These are phyloP conservation scores for Knufia fluminis DNA, from an alignment of 2,329 filamentous ascomycete genomes.

Conservation along the genomic window DNA sequence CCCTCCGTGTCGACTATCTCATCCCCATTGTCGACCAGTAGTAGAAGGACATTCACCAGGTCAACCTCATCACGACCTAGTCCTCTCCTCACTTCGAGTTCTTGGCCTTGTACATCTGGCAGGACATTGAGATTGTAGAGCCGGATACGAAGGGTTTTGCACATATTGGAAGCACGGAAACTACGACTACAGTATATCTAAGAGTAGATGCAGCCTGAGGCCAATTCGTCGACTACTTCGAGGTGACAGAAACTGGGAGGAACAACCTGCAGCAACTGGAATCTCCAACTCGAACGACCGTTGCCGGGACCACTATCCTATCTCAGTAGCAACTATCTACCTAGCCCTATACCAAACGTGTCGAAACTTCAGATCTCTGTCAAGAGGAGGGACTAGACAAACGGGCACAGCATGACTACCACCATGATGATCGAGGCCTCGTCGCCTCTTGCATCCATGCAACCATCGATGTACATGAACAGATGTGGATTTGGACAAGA, in stretches of 20 bases:
- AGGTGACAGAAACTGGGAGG: neutral
- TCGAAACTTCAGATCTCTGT: neutral
- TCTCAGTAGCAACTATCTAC: neutral
- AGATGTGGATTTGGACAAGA: constrained; percentile 54
- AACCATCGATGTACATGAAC: constrained; percentile 54
- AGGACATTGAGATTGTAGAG: constrained; percentile 5
- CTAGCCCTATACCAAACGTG: neutral
- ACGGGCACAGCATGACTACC: constrained; percentile 6
- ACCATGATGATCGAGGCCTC: constrained; percentile 68
- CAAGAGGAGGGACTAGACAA: constrained; percentile 3
- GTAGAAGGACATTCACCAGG: neutral
- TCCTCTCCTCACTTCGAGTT: constrained; percentile 1
- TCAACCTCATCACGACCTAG: neutral
- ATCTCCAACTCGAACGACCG: neutral
- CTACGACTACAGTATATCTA: neutral
- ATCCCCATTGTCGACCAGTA: neutral
- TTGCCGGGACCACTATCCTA: constrained; percentile 6
- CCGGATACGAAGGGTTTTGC: neutral
- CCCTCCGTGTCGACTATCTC: neutral
- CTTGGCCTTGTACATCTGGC: constrained; percentile 9
- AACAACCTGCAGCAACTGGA: neutral
- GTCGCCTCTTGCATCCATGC: constrained; percentile 88
- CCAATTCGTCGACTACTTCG: neutral
- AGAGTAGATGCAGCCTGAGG: neutral
- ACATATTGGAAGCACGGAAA: constrained; percentile 3